Conservation (phyloP, 768 basidiomycete genomes). For the Mycena galericulata region DNA sequence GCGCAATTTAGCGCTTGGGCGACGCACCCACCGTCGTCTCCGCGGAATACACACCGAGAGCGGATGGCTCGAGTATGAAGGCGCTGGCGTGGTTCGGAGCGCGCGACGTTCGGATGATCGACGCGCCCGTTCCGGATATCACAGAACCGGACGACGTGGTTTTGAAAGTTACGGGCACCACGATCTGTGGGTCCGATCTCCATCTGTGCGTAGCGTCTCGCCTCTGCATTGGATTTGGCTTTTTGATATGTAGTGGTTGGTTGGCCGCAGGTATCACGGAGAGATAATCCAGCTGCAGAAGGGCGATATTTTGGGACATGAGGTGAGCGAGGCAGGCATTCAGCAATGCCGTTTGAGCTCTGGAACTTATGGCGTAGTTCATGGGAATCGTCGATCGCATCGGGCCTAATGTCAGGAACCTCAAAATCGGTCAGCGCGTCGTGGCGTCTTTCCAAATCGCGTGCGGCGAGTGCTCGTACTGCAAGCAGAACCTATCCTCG, state of each 20-base stretch:
- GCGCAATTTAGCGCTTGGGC: conserved; percentile 50
- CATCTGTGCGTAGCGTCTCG: too few species aligned
- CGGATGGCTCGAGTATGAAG: conserved; percentile 70
- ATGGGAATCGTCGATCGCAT: conserved; percentile 78
- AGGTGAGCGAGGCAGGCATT: too few species aligned
- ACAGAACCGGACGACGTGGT: conserved; percentile 81
- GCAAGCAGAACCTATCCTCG: conserved; percentile 77
- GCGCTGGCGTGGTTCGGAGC: conserved; percentile 78
- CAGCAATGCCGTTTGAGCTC: too few species aligned
- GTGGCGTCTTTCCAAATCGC: conserved; percentile 86
- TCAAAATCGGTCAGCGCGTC: conserved; percentile 77
- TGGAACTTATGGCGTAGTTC: too few species aligned
- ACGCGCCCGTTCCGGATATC: conserved; percentile 63
- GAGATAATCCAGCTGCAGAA: conserved; percentile 77
- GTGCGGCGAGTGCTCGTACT: conserved; percentile 78
- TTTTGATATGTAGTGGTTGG: too few species aligned
- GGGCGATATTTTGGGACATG: conserved; percentile 83
- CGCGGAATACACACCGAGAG: conserved; percentile 59
- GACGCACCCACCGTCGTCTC: conserved; percentile 53
- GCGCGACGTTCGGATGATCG: conserved; percentile 56
- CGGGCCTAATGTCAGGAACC: conserved; percentile 71
- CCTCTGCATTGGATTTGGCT: too few species aligned
- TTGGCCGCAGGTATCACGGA: conserved; percentile 68
- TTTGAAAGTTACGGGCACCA: conserved; percentile 80
- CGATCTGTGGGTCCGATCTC: conserved; percentile 77